Percentiles rank a stretch among this genome's conserved stretches.
Evolutionary conservation across 2,329 filamentous ascomycete species (phyloP).

Genomic region (Venturiaceae sp.): DNA sequence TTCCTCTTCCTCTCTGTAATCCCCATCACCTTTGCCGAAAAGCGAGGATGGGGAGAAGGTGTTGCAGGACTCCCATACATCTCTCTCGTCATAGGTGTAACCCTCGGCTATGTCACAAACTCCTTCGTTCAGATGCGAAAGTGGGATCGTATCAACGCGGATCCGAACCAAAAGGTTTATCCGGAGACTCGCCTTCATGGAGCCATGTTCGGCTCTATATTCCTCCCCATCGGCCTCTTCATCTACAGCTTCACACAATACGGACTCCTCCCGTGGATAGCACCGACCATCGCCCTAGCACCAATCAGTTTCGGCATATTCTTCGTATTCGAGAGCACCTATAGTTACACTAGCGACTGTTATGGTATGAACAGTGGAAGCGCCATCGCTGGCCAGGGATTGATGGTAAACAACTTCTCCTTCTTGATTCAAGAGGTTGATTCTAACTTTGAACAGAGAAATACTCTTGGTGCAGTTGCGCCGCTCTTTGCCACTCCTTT

Average conservation of each 20-base stretch:
- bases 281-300: conserved; percentile 29
- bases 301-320: conserved; percentile 33
- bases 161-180: conserved; percentile 21
- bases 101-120: conserved; percentile 21
- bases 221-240: conserved; percentile 40
- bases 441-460: conserved; percentile 42
- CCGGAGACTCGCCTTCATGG: conserved; percentile 38
- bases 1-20: conserved; percentile 40
- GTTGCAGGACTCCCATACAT: conserved; percentile 34
- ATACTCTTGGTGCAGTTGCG: conserved; percentile 42
- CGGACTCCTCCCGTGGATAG: conserved; percentile 30
- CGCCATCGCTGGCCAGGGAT: conserved; percentile 3
- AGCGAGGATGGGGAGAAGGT: conserved; percentile 29
- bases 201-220: conserved; percentile 42
- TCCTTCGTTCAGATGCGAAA: conserved; percentile 22
- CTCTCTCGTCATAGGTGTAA: conserved; percentile 30
- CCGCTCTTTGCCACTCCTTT: conserved; percentile 43
- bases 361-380: neutral
- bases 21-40: conserved; percentile 33
- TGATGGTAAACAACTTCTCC: neutral
- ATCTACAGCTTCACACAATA: conserved; percentile 43
- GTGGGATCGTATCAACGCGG: conserved; percentile 20
- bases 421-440: neutral
- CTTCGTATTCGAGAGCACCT: conserved; percentile 26
- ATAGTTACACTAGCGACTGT: conserved; percentile 31